These are phyloP conservation scores for Gracilaria caudata DNA, from an alignment of 23 red algal genomes.

Conservation along the genomic window DNA sequence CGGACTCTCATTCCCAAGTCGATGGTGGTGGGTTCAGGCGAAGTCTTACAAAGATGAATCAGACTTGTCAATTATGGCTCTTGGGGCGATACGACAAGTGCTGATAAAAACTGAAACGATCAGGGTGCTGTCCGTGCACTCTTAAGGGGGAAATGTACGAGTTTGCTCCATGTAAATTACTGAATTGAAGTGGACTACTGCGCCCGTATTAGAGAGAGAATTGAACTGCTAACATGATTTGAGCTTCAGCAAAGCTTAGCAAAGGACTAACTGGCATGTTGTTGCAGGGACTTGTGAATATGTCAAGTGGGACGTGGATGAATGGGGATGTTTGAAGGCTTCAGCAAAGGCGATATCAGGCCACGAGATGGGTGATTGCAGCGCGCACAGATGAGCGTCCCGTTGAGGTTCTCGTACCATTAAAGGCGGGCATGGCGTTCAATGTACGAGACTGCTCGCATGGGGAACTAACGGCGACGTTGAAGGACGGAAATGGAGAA, in stretches of 20 bases:
- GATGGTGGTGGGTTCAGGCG: conserved; percentile 93
- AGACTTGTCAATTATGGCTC: conserved; percentile 67
- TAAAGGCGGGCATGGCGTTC: conserved; percentile 49
- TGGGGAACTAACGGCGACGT: conserved; percentile 19
- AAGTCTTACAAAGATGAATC: conserved; percentile 48
- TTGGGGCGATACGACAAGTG: conserved; percentile 63
- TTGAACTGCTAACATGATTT: too few relatives aligned
- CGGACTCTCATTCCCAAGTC: conserved; percentile 81
- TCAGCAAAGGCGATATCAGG: conserved; percentile 32
- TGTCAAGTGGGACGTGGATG: conserved; percentile 52
- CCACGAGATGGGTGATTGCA: conserved; percentile 21
- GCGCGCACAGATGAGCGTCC: conserved; percentile 31
- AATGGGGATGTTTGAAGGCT: conserved; percentile 58
- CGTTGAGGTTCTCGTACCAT: conserved; percentile 44
- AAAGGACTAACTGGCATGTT: neutral
- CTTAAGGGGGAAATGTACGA: conserved; percentile 65
- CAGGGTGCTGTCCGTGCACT: conserved; percentile 70
- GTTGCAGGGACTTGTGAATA: neutral
- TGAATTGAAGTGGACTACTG: neutral
- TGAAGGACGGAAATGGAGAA: conserved; percentile 7
- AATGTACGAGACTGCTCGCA: conserved; percentile 49
- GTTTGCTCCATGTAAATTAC: conserved; percentile 80
- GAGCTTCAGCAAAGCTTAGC: too few relatives aligned
- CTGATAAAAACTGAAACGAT: conserved; percentile 54
- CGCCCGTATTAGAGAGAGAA: too few relatives aligned